phyloP scores from a whole-genome alignment of 768 basidiomycete species.

The Panaeolus cyanescens region DNA sequence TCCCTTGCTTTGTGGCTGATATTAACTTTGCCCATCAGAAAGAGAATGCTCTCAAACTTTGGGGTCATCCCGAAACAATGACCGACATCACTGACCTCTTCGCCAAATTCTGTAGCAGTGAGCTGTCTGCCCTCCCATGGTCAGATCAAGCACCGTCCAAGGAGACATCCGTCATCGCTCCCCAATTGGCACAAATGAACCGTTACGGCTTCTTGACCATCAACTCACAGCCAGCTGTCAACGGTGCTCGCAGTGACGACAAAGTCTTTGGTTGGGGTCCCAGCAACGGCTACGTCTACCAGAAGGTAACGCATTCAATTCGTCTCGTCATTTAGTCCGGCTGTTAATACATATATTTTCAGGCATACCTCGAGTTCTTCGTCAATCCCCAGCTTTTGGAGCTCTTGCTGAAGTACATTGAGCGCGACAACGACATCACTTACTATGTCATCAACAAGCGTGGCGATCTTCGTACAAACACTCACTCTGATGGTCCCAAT shows the following conservation, averaged over 20 bases:
- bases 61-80: conserved; percentile 77
- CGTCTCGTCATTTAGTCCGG: neutral
- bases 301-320: conserved; percentile 69
- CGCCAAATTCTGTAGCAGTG: conserved; percentile 75
- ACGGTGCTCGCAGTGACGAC: conserved; percentile 85
- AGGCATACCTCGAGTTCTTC: conserved; percentile 98
- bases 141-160: conserved; percentile 84
- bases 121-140: conserved; percentile 87
- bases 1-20: conserved; percentile 9
- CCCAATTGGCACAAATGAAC: conserved; percentile 83
- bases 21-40: conserved; percentile 47
- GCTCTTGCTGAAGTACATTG: conserved; percentile 77
- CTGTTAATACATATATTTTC: neutral
- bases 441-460: conserved; percentile 98
- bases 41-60: conserved; percentile 83
- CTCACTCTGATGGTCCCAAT: conserved; percentile 92
- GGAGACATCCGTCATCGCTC: conserved; percentile 82
- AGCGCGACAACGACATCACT: conserved; percentile 85
- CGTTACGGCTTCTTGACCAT: conserved; percentile 93
- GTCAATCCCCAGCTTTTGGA: conserved; percentile 75
- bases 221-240: conserved; percentile 96
- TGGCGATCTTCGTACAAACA: conserved; percentile 94
- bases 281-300: conserved; percentile 90
- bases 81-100: conserved; percentile 77
- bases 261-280: conserved; percentile 93